These are phyloP conservation scores for Rosa lucieae DNA, from an alignment of 306 rosid genomes.

Conservation along the genomic window DNA sequence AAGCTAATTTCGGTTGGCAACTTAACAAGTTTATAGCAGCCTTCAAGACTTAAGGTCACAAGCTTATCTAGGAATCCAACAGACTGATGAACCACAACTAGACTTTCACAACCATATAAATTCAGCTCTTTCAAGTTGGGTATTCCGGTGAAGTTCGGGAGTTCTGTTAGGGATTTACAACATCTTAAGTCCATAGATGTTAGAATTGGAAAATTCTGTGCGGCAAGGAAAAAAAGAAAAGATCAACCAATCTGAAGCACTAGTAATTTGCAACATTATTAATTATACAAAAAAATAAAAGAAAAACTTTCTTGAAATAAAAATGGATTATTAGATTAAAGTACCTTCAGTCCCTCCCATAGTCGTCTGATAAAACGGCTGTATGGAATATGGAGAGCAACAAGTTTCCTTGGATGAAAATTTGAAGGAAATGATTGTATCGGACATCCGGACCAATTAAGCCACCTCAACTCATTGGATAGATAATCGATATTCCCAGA, in stretches of 20 bases:
- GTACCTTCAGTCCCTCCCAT: slow-evolving; percentile 24
- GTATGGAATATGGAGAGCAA: slow-evolving; percentile 24
- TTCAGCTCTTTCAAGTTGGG: background rate
- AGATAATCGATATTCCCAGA: slow-evolving; percentile 21
- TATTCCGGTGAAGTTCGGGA: background rate
- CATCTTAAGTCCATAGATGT: background rate
- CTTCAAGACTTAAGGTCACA: background rate
- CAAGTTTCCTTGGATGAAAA: slow-evolving; percentile 37
- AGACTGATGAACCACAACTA: background rate
- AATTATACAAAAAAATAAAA: too few species aligned
- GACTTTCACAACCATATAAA: background rate
- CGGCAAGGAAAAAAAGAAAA: background rate
- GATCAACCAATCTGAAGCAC: background rate
- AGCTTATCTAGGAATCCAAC: slow-evolving; percentile 7
- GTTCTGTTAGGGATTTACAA: background rate
- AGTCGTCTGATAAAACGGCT: slow-evolving; percentile 22
- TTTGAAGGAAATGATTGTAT: slow-evolving; percentile 23
- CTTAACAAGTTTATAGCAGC: background rate
- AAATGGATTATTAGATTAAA: background rate
- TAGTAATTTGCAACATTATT: too few species aligned
- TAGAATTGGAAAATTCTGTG: background rate
- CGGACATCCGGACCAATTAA: slow-evolving; percentile 38
- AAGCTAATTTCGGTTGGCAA: slow-evolving; percentile 3
- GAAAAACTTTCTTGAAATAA: too few species aligned
- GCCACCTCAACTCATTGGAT: slow-evolving; percentile 17